Conservation (phyloP, 148 eudicot genomes). For the Rhododendron mucronatum region DNA sequence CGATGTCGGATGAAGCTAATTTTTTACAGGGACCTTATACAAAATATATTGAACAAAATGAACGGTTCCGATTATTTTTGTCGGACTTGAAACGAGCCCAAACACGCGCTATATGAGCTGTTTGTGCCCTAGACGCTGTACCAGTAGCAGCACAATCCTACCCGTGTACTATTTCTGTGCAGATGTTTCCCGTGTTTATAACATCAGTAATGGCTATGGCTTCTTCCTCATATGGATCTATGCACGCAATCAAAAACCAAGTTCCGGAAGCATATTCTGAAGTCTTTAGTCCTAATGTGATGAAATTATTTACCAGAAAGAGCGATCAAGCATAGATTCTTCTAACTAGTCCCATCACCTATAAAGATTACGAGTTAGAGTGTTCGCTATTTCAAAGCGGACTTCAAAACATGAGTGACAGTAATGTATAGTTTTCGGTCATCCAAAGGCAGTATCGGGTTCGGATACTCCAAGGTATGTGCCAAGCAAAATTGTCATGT, state of each 20-base stretch:
- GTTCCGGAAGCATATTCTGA: not conserved
- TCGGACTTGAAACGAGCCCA: too few relatives aligned
- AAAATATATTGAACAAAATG: too few relatives aligned
- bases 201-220: not conserved
- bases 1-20: too few relatives aligned
- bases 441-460: not conserved
- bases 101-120: too few relatives aligned
- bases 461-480: not conserved
- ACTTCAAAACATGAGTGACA: not conserved
- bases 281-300: not conserved
- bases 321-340: not conserved
- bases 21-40: too few relatives aligned
- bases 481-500: not conserved
- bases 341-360: not conserved
- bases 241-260: not conserved
- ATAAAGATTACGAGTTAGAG: not conserved
- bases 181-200: not conserved
- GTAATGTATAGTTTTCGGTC: not conserved
- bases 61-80: too few relatives aligned
- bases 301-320: not conserved
- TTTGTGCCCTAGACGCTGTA: too few relatives aligned
- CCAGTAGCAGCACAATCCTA: not conserved
- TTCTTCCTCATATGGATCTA: not conserved
- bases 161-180: not conserved
- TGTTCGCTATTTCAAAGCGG: not conserved